phyloP scores from a whole-genome alignment of 2,329 filamentous ascomycete genomes.

The Neoscytalidium dimidiatum region DNA sequence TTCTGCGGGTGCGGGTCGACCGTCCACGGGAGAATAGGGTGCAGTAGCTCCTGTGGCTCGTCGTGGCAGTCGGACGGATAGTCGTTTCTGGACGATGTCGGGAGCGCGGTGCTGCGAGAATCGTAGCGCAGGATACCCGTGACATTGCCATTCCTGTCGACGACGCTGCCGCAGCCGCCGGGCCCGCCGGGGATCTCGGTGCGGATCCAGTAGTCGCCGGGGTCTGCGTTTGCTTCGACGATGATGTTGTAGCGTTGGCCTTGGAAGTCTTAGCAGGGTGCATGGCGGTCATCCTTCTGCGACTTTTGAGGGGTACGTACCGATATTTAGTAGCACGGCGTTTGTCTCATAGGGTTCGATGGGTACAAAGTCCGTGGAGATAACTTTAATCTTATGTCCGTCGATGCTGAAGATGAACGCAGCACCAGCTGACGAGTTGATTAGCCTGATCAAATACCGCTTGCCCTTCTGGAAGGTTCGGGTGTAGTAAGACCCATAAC shows the following conservation, averaged over 20 bases:
- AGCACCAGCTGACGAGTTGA: constrained; percentile 43
- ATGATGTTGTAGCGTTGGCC: constrained; percentile 50
- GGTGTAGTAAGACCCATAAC: constrained; percentile 2
- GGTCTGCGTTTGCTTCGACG: constrained; percentile 41
- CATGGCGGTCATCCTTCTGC: neutral
- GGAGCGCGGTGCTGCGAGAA: constrained; percentile 19
- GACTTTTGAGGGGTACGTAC: neutral
- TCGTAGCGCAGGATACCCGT: constrained; percentile 30
- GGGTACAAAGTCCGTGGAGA: constrained; percentile 38
- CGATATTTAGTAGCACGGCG: constrained; percentile 24
- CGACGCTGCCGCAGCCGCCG: constrained; percentile 31
- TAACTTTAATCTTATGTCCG: constrained; percentile 38
- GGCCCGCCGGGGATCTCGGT: constrained; percentile 23
- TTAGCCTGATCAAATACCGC: constrained; percentile 45
- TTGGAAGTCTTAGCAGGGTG: neutral
- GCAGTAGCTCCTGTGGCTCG: constrained; percentile 27
- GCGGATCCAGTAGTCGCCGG: constrained; percentile 32
- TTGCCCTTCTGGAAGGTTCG: constrained; percentile 34
- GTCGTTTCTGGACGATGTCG: constrained; percentile 23
- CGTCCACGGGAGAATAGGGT: constrained; percentile 31
- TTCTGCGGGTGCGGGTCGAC: constrained; percentile 24
- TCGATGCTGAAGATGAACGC: constrained; percentile 43
- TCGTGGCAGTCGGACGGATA: constrained; percentile 28
- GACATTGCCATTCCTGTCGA: constrained; percentile 26
- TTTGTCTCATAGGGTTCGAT: constrained; percentile 39